Evolutionary conservation across 2,329 filamentous ascomycete species (phyloP).

Genomic region (Rutstroemia sp.): DNA sequence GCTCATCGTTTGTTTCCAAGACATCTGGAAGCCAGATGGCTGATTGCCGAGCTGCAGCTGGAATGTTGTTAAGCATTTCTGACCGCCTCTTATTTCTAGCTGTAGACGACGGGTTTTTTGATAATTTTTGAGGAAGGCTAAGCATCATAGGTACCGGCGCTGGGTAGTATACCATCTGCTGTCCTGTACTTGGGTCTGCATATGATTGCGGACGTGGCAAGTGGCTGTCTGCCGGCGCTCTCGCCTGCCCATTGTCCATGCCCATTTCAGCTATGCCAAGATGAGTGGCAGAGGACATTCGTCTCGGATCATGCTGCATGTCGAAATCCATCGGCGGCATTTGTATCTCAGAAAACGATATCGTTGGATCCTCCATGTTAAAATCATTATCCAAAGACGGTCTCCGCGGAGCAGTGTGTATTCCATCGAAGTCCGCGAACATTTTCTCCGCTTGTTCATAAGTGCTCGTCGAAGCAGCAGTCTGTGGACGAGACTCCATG

Average conservation of each 20-base stretch:
- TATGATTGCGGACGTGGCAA: slow-evolving; percentile 46
- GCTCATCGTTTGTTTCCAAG: slow-evolving; percentile 21
- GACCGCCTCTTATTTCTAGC: slow-evolving; percentile 65
- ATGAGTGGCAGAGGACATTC: slow-evolving; percentile 10
- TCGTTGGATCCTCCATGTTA: not conserved
- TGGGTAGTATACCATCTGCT: slow-evolving; percentile 90
- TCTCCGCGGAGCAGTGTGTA: slow-evolving; percentile 47
- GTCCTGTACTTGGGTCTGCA: slow-evolving; percentile 56
- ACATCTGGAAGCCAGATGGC: slow-evolving; percentile 31
- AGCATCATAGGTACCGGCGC: slow-evolving; percentile 91
- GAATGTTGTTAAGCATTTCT: slow-evolving; percentile 61
- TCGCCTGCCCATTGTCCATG: slow-evolving; percentile 6
- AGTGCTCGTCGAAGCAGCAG: slow-evolving; percentile 35
- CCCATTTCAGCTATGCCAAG: slow-evolving; percentile 27
- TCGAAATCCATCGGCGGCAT: not conserved
- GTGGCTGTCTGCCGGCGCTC: slow-evolving; percentile 9
- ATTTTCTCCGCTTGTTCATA: slow-evolving; percentile 57
- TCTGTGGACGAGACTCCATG: slow-evolving; percentile 17
- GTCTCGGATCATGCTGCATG: slow-evolving; percentile 6
- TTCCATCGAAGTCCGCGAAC: slow-evolving; percentile 77
- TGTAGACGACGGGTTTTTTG: slow-evolving; percentile 58
- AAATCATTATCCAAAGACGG: slow-evolving; percentile 8
- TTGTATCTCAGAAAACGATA: not conserved
- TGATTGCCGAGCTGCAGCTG: slow-evolving; percentile 35
- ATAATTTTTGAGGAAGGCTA: slow-evolving; percentile 83